Base-by-base conservation (phyloP, 805 yeast genomes). In the Millerozyma acaciae region DNA sequence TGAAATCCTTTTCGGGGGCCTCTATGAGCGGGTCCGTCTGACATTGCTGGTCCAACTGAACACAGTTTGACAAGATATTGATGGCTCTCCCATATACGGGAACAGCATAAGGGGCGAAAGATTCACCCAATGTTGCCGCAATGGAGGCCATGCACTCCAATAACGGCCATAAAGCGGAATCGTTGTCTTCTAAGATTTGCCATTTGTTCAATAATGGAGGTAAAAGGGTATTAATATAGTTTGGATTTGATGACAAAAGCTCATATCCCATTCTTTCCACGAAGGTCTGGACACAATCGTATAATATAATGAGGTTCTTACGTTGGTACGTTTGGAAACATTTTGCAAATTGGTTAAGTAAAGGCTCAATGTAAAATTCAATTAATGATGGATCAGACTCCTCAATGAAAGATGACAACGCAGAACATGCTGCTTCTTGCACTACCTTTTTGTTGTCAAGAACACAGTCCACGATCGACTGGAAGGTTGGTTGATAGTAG, bases 361-460 rank as follows among this genome's bases (percentile, higher is more conserved):
- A 65, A 6, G 80, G 82, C 29, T 71, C 84, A 30, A 79, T 62
- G 40, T 82, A 76, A 14, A 80, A 80, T 16, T 69, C 72, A 30
- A 89, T 68, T 26, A 82, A 53, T 26, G 68, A 70, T 2, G 77
- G 59, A 34, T 84, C 87, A 15, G 93, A 73, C 37, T 71, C 75
- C 49, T 89, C 97, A 25, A 89, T 78, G 41, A 89, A 84, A 35
- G 79, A 80, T 1, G 95, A 82, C 27, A 90, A 72, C 8, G 96
- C 84, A 22, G 88, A 76, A 46, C 95, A 86, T 1, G 95, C 96
- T 36, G 95, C 83, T 50, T 88, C 90, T 61, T 93, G 98, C n/a
- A 90, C 98, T 37, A 83, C 84, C 53, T 89, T 88, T 63, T 86
- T 87, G 32, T 67, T 70, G 55, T 93, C 97, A 45, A 87, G 63